phyloP scores from a whole-genome alignment of 208 protist species.

The Crithidia mellificae region DNA sequence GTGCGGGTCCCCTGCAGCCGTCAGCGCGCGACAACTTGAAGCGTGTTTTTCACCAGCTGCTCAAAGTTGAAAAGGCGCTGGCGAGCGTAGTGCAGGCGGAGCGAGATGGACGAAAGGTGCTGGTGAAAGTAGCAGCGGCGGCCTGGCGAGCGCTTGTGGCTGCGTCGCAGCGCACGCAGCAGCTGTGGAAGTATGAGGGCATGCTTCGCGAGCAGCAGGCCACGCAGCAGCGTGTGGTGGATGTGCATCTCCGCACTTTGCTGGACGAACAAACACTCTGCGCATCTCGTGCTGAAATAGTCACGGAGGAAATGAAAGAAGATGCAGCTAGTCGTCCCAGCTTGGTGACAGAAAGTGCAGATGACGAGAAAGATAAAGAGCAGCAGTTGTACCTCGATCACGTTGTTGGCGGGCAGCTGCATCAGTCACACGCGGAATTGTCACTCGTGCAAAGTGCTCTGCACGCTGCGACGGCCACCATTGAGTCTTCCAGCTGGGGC shows the following conservation, averaged over 20 bases:
- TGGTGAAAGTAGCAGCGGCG: not conserved
- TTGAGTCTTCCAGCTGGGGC: slow-evolving; percentile 7
- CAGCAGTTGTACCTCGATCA: not conserved
- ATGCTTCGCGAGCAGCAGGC: not conserved
- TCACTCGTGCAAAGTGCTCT: not conserved
- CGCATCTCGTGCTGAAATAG: not conserved
- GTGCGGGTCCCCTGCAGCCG: slow-evolving; percentile 7
- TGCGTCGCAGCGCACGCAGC: not conserved
- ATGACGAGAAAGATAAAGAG: not conserved
- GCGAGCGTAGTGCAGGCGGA: not conserved
- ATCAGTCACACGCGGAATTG: not conserved
- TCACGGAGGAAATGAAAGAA: not conserved
- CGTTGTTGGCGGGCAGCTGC: not conserved
- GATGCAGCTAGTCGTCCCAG: too few relatives aligned
- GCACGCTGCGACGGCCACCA: not conserved
- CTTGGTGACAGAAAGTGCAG: too few relatives aligned
- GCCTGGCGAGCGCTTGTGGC: not conserved
- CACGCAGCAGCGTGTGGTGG: slow-evolving; percentile 4
- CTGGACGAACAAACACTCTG: not conserved
- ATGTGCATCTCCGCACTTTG: not conserved
- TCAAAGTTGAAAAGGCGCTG: not conserved
- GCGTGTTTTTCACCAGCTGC: not conserved
- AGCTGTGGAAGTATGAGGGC: slow-evolving; percentile 3
- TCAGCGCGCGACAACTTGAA: not conserved
- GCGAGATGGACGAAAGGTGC: not conserved